Evolutionary conservation across 1,284 basidiomycete species (phyloP).

Genomic region (Lentinula novae-zelandiae): DNA sequence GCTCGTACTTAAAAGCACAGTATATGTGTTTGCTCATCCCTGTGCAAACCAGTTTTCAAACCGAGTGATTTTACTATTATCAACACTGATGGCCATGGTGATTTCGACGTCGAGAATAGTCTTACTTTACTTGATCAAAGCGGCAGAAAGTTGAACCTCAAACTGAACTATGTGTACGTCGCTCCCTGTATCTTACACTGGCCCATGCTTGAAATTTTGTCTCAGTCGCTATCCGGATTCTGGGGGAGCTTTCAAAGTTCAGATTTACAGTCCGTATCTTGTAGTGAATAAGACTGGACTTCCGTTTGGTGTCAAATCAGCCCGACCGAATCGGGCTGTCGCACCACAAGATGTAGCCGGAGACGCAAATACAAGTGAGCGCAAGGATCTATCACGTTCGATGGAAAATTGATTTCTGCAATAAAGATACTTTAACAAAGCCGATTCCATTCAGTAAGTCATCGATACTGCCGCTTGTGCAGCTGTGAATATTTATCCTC

Average conservation of each 20-base stretch:
- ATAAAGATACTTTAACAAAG: constrained; percentile 51
- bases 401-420: neutral
- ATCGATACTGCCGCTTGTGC: neutral
- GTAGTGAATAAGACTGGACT: constrained; percentile 93
- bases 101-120: constrained; percentile 80
- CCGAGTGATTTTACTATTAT: constrained; percentile 99
- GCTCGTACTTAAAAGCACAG: constrained; percentile 14
- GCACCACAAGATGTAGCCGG: constrained; percentile 85
- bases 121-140: constrained; percentile 74
- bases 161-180: constrained; percentile 81
- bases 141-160: constrained; percentile 80
- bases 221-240: constrained; percentile 81
- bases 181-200: constrained; percentile 21
- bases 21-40: constrained; percentile 5
- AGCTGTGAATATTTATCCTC: neutral
- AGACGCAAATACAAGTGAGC: constrained; percentile 54
- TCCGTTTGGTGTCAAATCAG: constrained; percentile 76
- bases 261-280: constrained; percentile 92
- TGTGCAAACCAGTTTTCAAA: constrained; percentile 66
- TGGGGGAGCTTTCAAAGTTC: constrained; percentile 98
- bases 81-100: constrained; percentile 90
- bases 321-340: constrained; percentile 67
- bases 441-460: constrained; percentile 76
- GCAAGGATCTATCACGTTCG: neutral
- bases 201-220: neutral